Percentiles rank a stretch among this genome's conserved stretches.
These are phyloP conservation scores for Aspergillus vadensis DNA, from an alignment of 2,329 filamentous ascomycete genomes.

Conservation along the genomic window DNA sequence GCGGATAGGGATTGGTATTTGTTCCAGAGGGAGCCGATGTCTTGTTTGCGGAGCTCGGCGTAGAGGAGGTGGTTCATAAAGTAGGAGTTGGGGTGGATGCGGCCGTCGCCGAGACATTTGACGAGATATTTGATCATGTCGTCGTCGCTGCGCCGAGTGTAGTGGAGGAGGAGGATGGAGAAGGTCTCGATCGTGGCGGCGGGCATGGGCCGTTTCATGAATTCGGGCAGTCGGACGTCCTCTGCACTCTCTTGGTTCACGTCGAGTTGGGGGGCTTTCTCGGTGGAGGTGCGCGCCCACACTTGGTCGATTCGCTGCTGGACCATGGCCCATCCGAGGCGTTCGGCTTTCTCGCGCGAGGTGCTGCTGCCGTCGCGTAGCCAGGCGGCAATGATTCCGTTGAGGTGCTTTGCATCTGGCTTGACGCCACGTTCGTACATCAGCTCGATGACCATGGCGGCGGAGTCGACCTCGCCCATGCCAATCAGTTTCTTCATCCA, in stretches of 20 bases:
- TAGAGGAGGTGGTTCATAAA: slow-evolving; percentile 79
- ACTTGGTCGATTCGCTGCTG: slow-evolving; percentile 66
- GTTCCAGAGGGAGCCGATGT: slow-evolving; percentile 56
- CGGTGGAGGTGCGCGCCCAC: slow-evolving; percentile 36
- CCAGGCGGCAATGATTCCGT: slow-evolving; percentile 79
- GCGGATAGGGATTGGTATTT: slow-evolving; percentile 60
- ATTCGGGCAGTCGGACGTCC: slow-evolving; percentile 37
- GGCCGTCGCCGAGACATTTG: slow-evolving; percentile 62
- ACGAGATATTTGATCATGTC: slow-evolving; percentile 62
- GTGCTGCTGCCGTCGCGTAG: slow-evolving; percentile 62
- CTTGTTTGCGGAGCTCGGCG: slow-evolving; percentile 63
- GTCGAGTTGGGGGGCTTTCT: slow-evolving; percentile 29
- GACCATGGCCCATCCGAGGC: slow-evolving; percentile 76
- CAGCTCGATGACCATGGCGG: slow-evolving; percentile 70
- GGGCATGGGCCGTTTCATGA: slow-evolving; percentile 49
- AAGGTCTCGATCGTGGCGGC: slow-evolving; percentile 77
- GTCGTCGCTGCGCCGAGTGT: slow-evolving; percentile 63
- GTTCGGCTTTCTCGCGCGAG: slow-evolving; percentile 64
- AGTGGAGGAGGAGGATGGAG: slow-evolving; percentile 71
- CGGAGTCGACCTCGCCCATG: slow-evolving; percentile 69
- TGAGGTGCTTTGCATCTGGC: slow-evolving; percentile 74
- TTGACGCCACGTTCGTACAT: slow-evolving; percentile 71
- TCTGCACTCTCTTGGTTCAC: slow-evolving; percentile 28
- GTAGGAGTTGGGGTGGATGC: slow-evolving; percentile 69
- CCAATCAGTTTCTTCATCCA: slow-evolving; percentile 86